Conservation (phyloP, 106 monocot genomes). For the Gastrodia elata region DNA sequence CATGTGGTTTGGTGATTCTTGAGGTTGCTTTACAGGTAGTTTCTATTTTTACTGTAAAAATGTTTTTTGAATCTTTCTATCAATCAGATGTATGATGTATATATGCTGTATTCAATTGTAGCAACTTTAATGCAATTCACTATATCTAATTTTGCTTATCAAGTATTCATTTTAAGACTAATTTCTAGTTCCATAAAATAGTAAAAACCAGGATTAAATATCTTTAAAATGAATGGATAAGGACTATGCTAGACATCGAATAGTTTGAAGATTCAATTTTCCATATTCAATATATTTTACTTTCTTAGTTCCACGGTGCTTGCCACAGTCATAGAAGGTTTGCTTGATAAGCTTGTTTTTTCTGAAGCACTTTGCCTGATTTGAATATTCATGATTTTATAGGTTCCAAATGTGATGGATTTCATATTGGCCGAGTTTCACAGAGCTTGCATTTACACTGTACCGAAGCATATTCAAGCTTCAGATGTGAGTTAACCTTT, state of each 20-base stretch:
- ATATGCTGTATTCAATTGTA: not conserved
- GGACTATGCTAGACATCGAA: no score
- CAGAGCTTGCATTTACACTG: constrained; percentile 83
- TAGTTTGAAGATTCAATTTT: no score
- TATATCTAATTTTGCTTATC: not conserved
- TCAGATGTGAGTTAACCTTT: constrained; percentile 44
- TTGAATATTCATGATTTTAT: constrained; percentile 1
- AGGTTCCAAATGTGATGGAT: constrained; percentile 76
- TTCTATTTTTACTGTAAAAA: not conserved
- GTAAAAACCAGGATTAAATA: no score
- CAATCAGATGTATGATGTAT: not conserved
- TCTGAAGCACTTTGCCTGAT: not conserved
- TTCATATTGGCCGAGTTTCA: constrained; percentile 78
- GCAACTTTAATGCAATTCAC: not conserved
- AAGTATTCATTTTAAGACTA: not conserved
- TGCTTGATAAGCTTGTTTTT: not conserved
- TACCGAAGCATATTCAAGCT: constrained; percentile 77
- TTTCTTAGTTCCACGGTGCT: no score
- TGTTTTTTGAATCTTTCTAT: not conserved
- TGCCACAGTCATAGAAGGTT: not conserved
- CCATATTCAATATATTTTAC: no score
- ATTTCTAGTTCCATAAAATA: no score
- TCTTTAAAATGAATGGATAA: no score
- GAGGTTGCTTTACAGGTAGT: constrained; percentile 21
- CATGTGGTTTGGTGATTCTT: constrained; percentile 32